Percentiles rank a stretch among this genome's conserved stretches.
phyloP scores from a whole-genome alignment of 345 rosid genomes.

The Garcia nutans region DNA sequence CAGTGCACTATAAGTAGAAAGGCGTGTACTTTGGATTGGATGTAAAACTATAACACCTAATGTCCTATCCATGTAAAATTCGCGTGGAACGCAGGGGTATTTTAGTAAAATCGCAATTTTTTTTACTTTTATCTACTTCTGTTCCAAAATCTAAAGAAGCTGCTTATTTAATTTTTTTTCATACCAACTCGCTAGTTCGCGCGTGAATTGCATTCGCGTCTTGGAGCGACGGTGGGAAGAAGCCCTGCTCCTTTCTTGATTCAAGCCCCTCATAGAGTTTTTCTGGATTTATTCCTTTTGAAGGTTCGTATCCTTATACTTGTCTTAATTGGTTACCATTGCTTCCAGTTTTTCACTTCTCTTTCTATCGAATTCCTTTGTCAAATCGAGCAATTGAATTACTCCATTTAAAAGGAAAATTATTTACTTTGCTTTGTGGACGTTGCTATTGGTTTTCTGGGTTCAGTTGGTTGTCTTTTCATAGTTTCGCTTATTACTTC shows the following conservation, averaged over 20 bases:
- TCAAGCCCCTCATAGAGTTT: not conserved
- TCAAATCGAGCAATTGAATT: not conserved
- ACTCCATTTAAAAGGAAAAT: not conserved
- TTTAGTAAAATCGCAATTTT: too few species aligned
- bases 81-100: too few species aligned
- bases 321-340: not conserved
- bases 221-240: not conserved
- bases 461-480: too few species aligned
- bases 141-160: too few species aligned
- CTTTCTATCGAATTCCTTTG: not conserved
- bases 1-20: not conserved
- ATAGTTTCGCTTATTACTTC: too few species aligned
- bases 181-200: not conserved
- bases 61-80: too few species aligned
- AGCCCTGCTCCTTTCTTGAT: not conserved
- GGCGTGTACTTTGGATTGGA: not conserved
- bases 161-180: too few species aligned
- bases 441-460: too few species aligned
- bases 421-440: too few species aligned
- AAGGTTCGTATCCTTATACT: not conserved
- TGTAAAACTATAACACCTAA: too few species aligned
- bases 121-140: too few species aligned
- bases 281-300: not conserved
- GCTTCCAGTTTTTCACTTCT: not conserved
- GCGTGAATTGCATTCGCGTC: constrained; percentile 5